Conservation (phyloP, 2,329 filamentous ascomycete genomes). For the Passalora sequoiae region DNA sequence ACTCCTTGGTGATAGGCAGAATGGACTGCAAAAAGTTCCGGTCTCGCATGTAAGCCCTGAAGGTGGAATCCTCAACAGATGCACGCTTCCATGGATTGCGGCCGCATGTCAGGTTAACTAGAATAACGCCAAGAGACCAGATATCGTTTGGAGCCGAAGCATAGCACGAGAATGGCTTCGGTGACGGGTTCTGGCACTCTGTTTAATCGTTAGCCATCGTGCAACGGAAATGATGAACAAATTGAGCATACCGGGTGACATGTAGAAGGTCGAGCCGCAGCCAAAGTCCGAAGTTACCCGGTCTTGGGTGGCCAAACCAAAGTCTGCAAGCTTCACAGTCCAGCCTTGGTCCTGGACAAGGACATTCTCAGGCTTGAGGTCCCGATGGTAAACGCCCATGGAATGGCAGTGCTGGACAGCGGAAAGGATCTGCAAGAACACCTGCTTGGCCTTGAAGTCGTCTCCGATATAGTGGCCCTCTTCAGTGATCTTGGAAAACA, state of each 20-base stretch:
- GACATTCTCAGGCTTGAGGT: constrained; percentile 97
- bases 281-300: constrained; percentile 87
- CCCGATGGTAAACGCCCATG: constrained; percentile 90
- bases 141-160: constrained; percentile 92
- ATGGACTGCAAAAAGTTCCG: constrained; percentile 87
- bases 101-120: constrained; percentile 95
- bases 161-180: constrained; percentile 69
- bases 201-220: constrained; percentile 23
- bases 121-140: constrained; percentile 95
- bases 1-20: constrained; percentile 79
- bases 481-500: constrained; percentile 97
- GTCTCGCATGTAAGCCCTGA: constrained; percentile 81
- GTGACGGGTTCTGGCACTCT: constrained; percentile 85
- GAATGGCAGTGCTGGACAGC: constrained; percentile 93
- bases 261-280: constrained; percentile 97
- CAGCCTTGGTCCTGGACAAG: constrained; percentile 82
- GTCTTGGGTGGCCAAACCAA: constrained; percentile 86
- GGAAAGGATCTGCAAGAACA: constrained; percentile 93
- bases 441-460: constrained; percentile 76
- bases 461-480: constrained; percentile 88
- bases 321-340: constrained; percentile 94
- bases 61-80: constrained; percentile 87
- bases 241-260: constrained; percentile 80
- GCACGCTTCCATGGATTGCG: constrained; percentile 99
- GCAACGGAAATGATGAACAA: no score